These are phyloP conservation scores for Biscogniauxia mediterranea DNA, from an alignment of 2,329 filamentous ascomycete genomes.

Conservation along the genomic window DNA sequence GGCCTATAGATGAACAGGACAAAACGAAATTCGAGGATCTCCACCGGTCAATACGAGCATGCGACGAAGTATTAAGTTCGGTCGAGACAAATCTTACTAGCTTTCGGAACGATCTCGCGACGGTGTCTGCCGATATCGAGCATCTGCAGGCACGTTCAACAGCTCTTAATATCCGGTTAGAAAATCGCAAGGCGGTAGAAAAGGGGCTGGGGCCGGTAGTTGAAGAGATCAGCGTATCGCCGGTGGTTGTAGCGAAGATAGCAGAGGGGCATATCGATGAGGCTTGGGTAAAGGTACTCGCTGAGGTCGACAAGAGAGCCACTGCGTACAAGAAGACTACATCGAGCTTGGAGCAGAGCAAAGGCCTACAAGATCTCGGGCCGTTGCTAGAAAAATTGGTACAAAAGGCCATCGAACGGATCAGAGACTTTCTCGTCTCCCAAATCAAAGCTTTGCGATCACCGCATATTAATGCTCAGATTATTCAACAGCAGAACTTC, in stretches of 20 bases:
- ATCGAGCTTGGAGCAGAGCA: conserved; percentile 61
- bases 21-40: conserved; percentile 85
- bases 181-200: conserved; percentile 88
- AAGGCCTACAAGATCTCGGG: conserved; percentile 78
- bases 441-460: conserved; percentile 94
- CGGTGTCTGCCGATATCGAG: conserved; percentile 93
- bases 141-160: conserved; percentile 84
- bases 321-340: conserved; percentile 67
- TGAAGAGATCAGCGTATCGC: conserved; percentile 87
- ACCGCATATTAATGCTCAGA: conserved; percentile 94
- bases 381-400: conserved; percentile 83
- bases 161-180: conserved; percentile 77
- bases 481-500: conserved; percentile 92
- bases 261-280: conserved; percentile 88
- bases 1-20: conserved; percentile 66
- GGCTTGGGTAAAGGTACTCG: conserved; percentile 75
- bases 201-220: conserved; percentile 83
- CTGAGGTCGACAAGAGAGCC: conserved; percentile 74
- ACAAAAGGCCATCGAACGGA: conserved; percentile 88
- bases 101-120: conserved; percentile 89
- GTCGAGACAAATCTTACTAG: conserved; percentile 90
- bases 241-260: conserved; percentile 79
- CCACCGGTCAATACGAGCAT: conserved; percentile 83
- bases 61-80: conserved; percentile 88
- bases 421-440: conserved; percentile 88